These are phyloP conservation scores for Xenosphaeropsis pyriputrescens DNA, from an alignment of 2,329 filamentous ascomycete species.

Conservation along the genomic window DNA sequence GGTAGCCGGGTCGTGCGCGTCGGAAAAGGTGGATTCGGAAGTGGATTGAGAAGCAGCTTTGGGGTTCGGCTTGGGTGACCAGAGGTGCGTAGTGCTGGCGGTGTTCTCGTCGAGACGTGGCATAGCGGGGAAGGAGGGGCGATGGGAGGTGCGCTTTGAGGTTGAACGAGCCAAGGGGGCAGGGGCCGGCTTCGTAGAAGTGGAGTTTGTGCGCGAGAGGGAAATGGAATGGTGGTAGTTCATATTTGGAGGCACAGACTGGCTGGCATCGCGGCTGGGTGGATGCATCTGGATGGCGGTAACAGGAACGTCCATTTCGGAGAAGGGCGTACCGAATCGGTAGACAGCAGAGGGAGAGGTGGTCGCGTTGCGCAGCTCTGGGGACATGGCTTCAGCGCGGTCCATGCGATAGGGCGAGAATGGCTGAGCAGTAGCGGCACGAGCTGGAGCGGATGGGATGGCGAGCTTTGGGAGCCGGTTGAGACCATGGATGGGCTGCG, in stretches of 20 bases:
- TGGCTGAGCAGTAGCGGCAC: slow-evolving; percentile 15
- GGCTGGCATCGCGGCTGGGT: slow-evolving; percentile 63
- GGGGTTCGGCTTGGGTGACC: slow-evolving; percentile 24
- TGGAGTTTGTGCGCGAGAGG: slow-evolving; percentile 7
- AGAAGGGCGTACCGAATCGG: slow-evolving; percentile 74
- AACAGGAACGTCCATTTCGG: slow-evolving; percentile 78
- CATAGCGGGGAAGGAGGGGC: slow-evolving; percentile 54
- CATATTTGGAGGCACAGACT: slow-evolving; percentile 93
- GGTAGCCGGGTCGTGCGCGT: slow-evolving; percentile 34
- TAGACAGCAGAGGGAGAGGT: slow-evolving; percentile 47
- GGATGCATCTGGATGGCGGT: slow-evolving; percentile 59
- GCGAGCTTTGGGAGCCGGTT: slow-evolving; percentile 46
- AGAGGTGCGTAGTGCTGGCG: slow-evolving; percentile 23
- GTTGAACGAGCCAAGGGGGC: slow-evolving; percentile 10
- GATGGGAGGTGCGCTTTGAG: slow-evolving; percentile 32
- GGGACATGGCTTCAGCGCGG: slow-evolving; percentile 32
- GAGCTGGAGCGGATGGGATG: slow-evolving; percentile 29
- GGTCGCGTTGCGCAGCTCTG: slow-evolving; percentile 33
- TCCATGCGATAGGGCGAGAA: slow-evolving; percentile 38
- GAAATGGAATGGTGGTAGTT: slow-evolving; percentile 41
- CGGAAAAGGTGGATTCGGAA: slow-evolving; percentile 9
- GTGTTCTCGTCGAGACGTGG: slow-evolving; percentile 54
- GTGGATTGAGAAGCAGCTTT: slow-evolving; percentile 1
- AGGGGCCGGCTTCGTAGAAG: slow-evolving; percentile 9
- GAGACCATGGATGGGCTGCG: slow-evolving; percentile 34